These are phyloP conservation scores for Fusarium secorum DNA, from an alignment of 2,329 filamentous ascomycete genomes.

Conservation along the genomic window DNA sequence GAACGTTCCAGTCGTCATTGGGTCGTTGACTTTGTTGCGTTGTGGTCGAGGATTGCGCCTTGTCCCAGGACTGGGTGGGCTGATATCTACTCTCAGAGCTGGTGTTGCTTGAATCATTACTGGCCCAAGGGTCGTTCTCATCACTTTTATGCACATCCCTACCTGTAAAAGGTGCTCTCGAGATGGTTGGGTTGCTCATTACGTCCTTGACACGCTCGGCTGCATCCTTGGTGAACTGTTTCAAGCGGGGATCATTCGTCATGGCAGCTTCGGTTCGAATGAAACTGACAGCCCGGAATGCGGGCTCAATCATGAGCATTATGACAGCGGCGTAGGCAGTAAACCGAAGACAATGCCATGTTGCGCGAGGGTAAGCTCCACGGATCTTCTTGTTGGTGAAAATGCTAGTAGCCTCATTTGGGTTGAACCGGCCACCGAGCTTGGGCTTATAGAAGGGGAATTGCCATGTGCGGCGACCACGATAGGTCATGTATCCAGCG, in stretches of 20 bases:
- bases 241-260: slow-evolving; percentile 32
- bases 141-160: slow-evolving; percentile 5
- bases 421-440: slow-evolving; percentile 38
- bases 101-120: not conserved
- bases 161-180: slow-evolving; percentile 11
- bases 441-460: slow-evolving; percentile 44
- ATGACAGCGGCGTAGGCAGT: slow-evolving; percentile 39
- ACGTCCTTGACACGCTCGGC: slow-evolving; percentile 35
- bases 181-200: slow-evolving; percentile 22
- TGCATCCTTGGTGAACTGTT: slow-evolving; percentile 39
- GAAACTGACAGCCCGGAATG: slow-evolving; percentile 38
- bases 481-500: slow-evolving; percentile 42
- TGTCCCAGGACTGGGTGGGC: slow-evolving; percentile 12
- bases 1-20: slow-evolving; percentile 38
- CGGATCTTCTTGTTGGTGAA: slow-evolving; percentile 40
- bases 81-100: not conserved
- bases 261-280: slow-evolving; percentile 36
- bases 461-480: slow-evolving; percentile 41
- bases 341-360: slow-evolving; percentile 40
- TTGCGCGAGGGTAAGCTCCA: slow-evolving; percentile 36
- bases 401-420: slow-evolving; percentile 40
- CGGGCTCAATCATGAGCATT: slow-evolving; percentile 40
- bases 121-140: slow-evolving; percentile 13
- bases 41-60: not conserved
- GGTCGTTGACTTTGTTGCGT: slow-evolving; percentile 15